Percentiles rank a stretch among this genome's conserved stretches.
Evolutionary conservation across 257 asterid species (phyloP).

Genomic region (Anisodus acutangulus): DNA sequence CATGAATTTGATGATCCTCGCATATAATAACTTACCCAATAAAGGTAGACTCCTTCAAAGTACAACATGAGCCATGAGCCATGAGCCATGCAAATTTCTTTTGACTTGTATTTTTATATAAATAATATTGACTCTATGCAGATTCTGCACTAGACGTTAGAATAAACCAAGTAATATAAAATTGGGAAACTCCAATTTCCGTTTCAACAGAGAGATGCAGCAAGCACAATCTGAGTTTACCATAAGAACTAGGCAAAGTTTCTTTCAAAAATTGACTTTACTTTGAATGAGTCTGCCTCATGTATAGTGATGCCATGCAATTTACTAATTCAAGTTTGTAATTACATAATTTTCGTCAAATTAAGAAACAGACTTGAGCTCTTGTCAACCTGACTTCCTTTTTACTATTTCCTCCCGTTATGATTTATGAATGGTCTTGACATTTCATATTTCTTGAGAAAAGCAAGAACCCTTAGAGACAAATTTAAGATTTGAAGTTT

Average conservation of each 20-base stretch:
- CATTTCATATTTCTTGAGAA: neutral
- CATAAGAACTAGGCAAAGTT: neutral
- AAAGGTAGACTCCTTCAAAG: neutral
- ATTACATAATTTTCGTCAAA: neutral
- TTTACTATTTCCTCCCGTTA: neutral
- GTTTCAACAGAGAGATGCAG: neutral
- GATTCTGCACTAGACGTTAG: neutral
- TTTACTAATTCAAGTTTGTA: neutral
- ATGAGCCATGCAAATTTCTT: too few species aligned
- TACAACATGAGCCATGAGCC: neutral
- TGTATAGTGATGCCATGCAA: constrained; percentile 12
- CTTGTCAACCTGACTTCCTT: neutral
- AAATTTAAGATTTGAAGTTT: neutral
- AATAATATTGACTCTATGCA: neutral
- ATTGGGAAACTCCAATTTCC: neutral
- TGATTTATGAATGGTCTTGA: neutral
- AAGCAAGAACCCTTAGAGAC: neutral
- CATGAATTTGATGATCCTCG: neutral
- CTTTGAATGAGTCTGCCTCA: neutral
- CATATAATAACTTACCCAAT: neutral
- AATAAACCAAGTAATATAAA: constrained; percentile 4
- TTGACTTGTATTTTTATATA: neutral
- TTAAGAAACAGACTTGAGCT: neutral
- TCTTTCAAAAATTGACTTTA: neutral
- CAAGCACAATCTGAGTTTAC: neutral